These are phyloP conservation scores for Rhododendron molle DNA, from an alignment of 148 eudicot genomes.

Conservation along the genomic window DNA sequence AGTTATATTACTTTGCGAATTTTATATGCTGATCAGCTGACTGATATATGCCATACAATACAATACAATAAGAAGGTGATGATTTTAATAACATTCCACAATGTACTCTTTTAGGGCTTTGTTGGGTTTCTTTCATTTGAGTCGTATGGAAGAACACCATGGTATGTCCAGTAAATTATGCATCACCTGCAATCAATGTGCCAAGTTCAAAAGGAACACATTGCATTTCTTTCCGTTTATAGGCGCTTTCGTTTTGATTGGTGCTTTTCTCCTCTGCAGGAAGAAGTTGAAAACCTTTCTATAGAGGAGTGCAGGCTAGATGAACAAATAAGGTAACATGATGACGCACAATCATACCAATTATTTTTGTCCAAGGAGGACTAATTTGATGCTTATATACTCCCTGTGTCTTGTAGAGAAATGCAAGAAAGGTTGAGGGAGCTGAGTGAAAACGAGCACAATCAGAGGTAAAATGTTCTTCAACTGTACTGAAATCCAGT, in stretches of 20 bases:
- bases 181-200: not conserved
- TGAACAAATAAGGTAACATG: slow-evolving; percentile 71
- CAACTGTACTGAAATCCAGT: slow-evolving; percentile 2
- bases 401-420: slow-evolving; percentile 52
- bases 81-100: not conserved
- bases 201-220: not conserved
- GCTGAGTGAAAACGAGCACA: slow-evolving; percentile 81
- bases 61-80: not conserved
- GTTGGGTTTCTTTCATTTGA: not conserved
- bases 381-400: slow-evolving; percentile 17
- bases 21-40: not conserved
- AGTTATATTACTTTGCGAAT: not conserved
- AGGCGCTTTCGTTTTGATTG: not conserved
- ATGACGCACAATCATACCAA: slow-evolving; percentile 3
- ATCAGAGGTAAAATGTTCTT: slow-evolving; percentile 51
- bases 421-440: slow-evolving; percentile 82
- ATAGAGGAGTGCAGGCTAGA: slow-evolving; percentile 74
- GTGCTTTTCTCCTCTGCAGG: slow-evolving; percentile 38
- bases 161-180: not conserved
- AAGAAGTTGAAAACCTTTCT: slow-evolving; percentile 75
- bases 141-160: not conserved
- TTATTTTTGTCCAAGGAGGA: slow-evolving; percentile 6
- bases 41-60: not conserved
- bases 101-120: not conserved
- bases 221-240: not conserved